Percentiles rank a stretch among this genome's conserved stretches.
phyloP scores from a whole-genome alignment of 805 yeast species.

The Candida michaelii region DNA sequence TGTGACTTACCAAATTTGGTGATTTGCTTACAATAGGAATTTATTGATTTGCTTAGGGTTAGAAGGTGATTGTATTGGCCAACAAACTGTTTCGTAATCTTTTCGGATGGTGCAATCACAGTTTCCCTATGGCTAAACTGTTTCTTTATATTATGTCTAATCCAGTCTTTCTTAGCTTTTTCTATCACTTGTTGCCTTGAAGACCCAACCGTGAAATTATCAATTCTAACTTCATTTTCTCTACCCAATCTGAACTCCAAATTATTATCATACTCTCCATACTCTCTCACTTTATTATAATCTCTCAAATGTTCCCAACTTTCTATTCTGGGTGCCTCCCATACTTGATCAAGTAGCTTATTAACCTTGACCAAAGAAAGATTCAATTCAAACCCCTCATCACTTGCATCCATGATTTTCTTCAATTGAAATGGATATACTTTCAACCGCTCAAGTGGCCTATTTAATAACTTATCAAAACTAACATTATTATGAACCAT shows the following conservation, averaged over 20 bases:
- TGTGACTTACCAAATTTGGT: neutral
- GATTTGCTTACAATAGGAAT: neutral
- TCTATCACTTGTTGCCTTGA: too few species aligned
- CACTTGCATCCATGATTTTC: constrained; percentile 15
- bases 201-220: neutral
- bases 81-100: neutral
- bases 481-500: neutral
- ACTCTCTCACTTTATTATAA: constrained; percentile 9
- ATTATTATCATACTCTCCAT: constrained; percentile 8
- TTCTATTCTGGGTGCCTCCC: constrained; percentile 12
- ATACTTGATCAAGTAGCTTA: constrained; percentile 17
- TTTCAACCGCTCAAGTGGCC: constrained; percentile 46
- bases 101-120: too few species aligned
- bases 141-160: neutral
- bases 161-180: too few species aligned
- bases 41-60: neutral
- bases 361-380: constrained; percentile 21
- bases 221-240: constrained; percentile 4
- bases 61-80: neutral
- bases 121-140: neutral
- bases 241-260: constrained; percentile 6
- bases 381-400: constrained; percentile 13
- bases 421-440: constrained; percentile 30
- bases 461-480: constrained; percentile 29
- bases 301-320: constrained; percentile 15